Percentiles rank a stretch among this genome's conserved stretches.
Evolutionary conservation across 192 early-diverging fungal species (phyloP).

Genomic region (Umbelopsis ramanniana): DNA sequence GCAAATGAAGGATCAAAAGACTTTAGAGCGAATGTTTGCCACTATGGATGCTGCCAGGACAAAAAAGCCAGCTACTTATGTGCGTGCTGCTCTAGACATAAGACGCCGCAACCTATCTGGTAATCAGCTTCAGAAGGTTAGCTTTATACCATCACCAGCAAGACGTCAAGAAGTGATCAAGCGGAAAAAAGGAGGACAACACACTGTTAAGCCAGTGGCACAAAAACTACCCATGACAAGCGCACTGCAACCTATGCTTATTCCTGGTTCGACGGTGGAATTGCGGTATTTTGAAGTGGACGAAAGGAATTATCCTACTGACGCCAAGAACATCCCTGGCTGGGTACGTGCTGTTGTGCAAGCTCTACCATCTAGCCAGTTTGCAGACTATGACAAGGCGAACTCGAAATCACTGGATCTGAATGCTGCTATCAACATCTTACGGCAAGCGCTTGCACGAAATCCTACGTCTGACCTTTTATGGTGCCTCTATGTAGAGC

Average conservation of each 20-base stretch:
- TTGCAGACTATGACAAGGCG: not conserved
- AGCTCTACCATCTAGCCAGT: not conserved
- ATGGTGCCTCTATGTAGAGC: slow-evolving; percentile 17
- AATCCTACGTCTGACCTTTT: not conserved
- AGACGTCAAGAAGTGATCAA: not conserved
- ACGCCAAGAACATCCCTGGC: not conserved
- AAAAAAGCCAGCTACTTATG: not conserved
- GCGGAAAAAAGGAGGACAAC: not conserved
- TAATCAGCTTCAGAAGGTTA: slow-evolving; percentile 2
- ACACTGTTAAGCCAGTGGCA: not conserved
- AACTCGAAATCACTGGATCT: slow-evolving; percentile 9
- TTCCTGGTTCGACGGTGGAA: not conserved
- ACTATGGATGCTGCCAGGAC: not conserved
- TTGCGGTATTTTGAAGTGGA: slow-evolving; percentile 4
- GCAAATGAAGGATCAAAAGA: not conserved
- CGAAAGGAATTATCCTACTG: slow-evolving; percentile 10
- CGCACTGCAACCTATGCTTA: not conserved
- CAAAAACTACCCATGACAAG: slow-evolving; percentile 8
- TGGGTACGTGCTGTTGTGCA: not conserved
- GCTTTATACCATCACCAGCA: not conserved
- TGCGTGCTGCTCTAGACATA: not conserved
- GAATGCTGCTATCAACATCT: not conserved
- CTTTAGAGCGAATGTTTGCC: slow-evolving; percentile 4
- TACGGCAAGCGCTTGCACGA: slow-evolving; percentile 18
- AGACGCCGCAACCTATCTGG: not conserved